phyloP scores from a whole-genome alignment of 331 rosid species.

The Quercus tomentella region DNA sequence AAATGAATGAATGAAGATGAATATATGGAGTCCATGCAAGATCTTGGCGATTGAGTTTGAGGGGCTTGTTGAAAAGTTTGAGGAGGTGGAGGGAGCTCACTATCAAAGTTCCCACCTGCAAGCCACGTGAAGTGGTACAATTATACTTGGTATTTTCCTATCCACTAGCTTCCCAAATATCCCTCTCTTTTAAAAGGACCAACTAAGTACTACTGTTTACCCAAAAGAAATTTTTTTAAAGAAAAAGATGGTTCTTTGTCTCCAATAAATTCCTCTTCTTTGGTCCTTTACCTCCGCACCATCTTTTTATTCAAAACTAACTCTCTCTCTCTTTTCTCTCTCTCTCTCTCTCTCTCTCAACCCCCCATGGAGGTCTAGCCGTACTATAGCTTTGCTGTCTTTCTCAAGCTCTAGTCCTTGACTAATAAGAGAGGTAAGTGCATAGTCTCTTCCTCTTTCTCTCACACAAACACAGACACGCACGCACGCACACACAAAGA shows the following conservation, averaged over 20 bases:
- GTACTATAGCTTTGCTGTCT: conserved; percentile 25
- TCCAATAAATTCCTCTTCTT: conserved; percentile 34
- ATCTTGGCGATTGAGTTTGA: not conserved
- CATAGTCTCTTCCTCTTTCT: conserved; percentile 10
- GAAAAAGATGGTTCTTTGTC: conserved; percentile 41
- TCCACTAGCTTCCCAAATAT: conserved; percentile 58
- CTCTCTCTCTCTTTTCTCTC: not conserved
- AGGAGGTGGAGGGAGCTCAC: conserved; percentile 3
- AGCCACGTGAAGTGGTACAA: conserved; percentile 83
- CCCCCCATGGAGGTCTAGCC: not conserved
- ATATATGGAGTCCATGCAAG: conserved; percentile 20
- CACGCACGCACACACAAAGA: not conserved
- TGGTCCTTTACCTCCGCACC: conserved; percentile 27
- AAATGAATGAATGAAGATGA: not conserved
- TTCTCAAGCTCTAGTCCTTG: conserved; percentile 29
- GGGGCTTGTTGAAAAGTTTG: not conserved
- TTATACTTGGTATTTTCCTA: conserved; percentile 31
- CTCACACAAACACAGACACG: not conserved
- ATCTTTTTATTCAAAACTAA: conserved; percentile 13
- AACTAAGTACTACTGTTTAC: conserved; percentile 54
- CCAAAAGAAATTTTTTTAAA: conserved; percentile 32
- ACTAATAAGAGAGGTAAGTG: not conserved
- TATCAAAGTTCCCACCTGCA: conserved; percentile 40
- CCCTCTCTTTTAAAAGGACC: conserved; percentile 20
- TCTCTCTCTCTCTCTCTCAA: not conserved